These are phyloP conservation scores for Furcasterigmium sp. DNA, from an alignment of 2,329 filamentous ascomycete genomes.

Conservation along the genomic window DNA sequence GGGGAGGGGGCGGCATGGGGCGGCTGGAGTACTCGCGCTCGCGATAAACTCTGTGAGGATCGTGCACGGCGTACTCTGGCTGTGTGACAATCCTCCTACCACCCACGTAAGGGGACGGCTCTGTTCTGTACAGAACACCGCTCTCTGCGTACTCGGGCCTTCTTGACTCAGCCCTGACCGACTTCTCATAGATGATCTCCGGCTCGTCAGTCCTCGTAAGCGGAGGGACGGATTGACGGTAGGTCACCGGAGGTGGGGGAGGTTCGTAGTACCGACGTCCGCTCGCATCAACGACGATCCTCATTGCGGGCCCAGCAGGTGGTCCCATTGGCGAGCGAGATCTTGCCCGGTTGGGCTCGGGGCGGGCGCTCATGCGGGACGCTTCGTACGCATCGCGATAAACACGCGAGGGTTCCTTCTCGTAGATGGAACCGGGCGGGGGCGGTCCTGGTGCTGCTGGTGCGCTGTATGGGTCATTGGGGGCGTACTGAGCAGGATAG, in stretches of 20 bases:
- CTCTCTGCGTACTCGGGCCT: conserved; percentile 46
- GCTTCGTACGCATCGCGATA: conserved; percentile 37
- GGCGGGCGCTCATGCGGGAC: conserved; percentile 41
- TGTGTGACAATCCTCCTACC: conserved; percentile 57
- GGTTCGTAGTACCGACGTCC: conserved; percentile 73
- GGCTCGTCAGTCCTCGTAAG: conserved; percentile 39
- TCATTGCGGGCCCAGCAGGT: conserved; percentile 49
- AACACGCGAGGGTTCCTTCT: conserved; percentile 34
- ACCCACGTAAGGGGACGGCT: conserved; percentile 44
- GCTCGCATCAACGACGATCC: conserved; percentile 76
- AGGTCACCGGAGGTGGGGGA: conserved; percentile 20
- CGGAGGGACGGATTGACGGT: conserved; percentile 50
- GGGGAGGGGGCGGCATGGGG: conserved; percentile 30
- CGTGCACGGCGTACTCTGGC: conserved; percentile 49
- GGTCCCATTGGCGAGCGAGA: conserved; percentile 47
- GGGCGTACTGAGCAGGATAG: conserved; percentile 29
- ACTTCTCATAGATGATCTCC: conserved; percentile 63
- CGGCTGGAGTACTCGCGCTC: conserved; percentile 54
- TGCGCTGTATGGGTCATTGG: conserved; percentile 28
- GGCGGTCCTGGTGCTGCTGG: neutral
- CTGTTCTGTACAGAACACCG: conserved; percentile 40
- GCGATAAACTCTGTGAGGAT: conserved; percentile 47
- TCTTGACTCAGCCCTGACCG: conserved; percentile 45
- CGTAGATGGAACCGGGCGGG: conserved; percentile 14
- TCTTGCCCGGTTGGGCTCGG: conserved; percentile 41